Base-by-base conservation (phyloP, 371 early-diverging fungal genomes). In the Mucor saturninus region DNA sequence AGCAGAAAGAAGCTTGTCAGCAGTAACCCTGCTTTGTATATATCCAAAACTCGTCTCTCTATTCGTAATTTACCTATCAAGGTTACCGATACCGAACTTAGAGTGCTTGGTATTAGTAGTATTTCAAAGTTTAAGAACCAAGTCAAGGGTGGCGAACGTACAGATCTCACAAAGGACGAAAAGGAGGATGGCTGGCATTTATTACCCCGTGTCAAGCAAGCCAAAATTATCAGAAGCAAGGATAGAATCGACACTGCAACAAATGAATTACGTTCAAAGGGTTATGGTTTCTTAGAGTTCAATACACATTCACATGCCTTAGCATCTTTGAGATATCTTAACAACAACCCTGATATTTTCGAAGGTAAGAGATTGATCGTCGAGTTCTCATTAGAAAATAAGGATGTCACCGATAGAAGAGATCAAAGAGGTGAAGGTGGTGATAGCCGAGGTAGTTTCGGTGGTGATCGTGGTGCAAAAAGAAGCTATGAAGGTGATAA, bases 261-360 rank as follows among this genome's bases (percentile, higher is more conserved):
- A 1, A 79, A 86, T 30, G 72, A 87, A 64, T 71, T 82, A 5
- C 83, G 89, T 45, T 92, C 93, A 62, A 92, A 91, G 74, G 97
- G 98, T 52, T 96, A 89, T 62, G 97, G 93, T 32, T 98, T 98
- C 83, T 79, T 97, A 74, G 97, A 98, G 75, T 95, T 91, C 68
- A 79, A 73, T 3, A 77, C 83, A 15, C 97, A 97, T 67, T 83
- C 93, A 0, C 95, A 97, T 67, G 96, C 98, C 14, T 76, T 98
- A 56, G 94, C 95, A 7, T 91, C 92, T 56, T 78, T 98, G 61
- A 87, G 98, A 51, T 93, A 89, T 76, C 83, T 98, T 66, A 97
- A 97, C 80, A 93, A 94, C 72, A 92, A 93, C 63, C 90, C 91
- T 1, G 75, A 77, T 29, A 67, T 89, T 15, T 93, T 84, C 62